A percentile compares a stretch with the other conserved stretches of the same genome.
Conservation (phyloP, 2,329 filamentous ascomycete species). For the Chaetomium sp. region DNA sequence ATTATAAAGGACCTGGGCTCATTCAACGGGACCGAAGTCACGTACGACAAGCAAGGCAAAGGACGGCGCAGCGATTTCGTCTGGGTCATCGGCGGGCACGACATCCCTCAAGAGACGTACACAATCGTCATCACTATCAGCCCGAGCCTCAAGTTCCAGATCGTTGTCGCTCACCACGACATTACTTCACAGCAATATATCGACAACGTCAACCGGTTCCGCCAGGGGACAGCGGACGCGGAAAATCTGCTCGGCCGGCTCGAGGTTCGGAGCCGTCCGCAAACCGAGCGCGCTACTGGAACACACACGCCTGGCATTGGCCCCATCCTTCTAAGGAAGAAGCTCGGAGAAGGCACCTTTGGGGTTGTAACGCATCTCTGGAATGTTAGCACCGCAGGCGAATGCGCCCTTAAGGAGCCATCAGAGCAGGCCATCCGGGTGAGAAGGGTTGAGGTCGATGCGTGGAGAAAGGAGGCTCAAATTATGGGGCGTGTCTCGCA, state of each 20-base stretch:
- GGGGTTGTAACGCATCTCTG: slow-evolving; percentile 1
- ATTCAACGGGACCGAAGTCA: not conserved
- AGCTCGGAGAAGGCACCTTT: slow-evolving; percentile 1
- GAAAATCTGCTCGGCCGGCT: slow-evolving; percentile 1
- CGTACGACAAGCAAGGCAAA: not conserved
- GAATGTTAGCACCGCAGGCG: slow-evolving; percentile 5
- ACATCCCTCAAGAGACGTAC: not conserved
- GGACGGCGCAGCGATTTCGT: not conserved
- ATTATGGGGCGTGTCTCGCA: not conserved
- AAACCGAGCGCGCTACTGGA: slow-evolving; percentile 1
- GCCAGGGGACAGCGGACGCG: not conserved
- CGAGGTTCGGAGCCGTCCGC: not conserved
- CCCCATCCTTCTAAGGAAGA: not conserved
- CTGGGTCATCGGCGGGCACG: slow-evolving; percentile 3
- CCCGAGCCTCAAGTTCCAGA: slow-evolving; percentile 1
- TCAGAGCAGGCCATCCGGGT: not conserved
- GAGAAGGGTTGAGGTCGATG: not conserved
- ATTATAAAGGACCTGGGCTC: not conserved
- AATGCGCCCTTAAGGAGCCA: slow-evolving; percentile 1
- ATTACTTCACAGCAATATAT: not conserved
- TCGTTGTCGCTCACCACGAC: slow-evolving; percentile 1
- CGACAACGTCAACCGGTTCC: slow-evolving; percentile 4
- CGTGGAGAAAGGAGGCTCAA: not conserved
- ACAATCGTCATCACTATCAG: not conserved
- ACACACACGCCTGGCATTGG: slow-evolving; percentile 1